Evolutionary conservation across 371 early-diverging fungal genomes (phyloP).

Genomic region (Ecytonucleospora hepatopenaei): DNA sequence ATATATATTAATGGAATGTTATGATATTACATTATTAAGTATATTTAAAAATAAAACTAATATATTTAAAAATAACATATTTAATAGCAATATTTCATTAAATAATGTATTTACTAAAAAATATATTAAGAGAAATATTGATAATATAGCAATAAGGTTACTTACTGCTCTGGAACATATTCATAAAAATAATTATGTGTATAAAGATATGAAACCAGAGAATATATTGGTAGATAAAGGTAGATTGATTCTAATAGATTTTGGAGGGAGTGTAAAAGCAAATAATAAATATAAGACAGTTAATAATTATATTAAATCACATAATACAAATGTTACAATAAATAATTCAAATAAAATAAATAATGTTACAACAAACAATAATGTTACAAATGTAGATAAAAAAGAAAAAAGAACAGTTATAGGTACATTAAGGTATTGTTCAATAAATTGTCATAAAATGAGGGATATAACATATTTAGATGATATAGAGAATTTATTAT

Average conservation of each 20-base stretch:
- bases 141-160: constrained; percentile 56
- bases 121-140: background rate
- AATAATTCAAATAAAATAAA: no score
- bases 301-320: no score
- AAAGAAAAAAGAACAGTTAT: constrained; percentile 44
- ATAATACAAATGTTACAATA: background rate
- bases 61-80: no score
- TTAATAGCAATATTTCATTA: no score
- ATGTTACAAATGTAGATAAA: no score
- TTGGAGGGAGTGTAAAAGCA: constrained; percentile 51
- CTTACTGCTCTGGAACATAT: constrained; percentile 59
- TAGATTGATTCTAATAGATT: constrained; percentile 58
- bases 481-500: constrained; percentile 48
- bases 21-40: background rate
- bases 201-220: constrained; percentile 67
- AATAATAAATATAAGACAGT: constrained; percentile 10
- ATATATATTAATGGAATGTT: background rate
- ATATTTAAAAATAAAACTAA: no score
- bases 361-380: no score
- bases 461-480: constrained; percentile 45
- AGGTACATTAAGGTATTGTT: constrained; percentile 51
- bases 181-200: constrained; percentile 63
- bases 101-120: no score
- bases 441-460: constrained; percentile 40
- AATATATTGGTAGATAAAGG: constrained; percentile 64